Conservation (phyloP, 2,329 filamentous ascomycete species). For the Trichophyton mentagrophytes region DNA sequence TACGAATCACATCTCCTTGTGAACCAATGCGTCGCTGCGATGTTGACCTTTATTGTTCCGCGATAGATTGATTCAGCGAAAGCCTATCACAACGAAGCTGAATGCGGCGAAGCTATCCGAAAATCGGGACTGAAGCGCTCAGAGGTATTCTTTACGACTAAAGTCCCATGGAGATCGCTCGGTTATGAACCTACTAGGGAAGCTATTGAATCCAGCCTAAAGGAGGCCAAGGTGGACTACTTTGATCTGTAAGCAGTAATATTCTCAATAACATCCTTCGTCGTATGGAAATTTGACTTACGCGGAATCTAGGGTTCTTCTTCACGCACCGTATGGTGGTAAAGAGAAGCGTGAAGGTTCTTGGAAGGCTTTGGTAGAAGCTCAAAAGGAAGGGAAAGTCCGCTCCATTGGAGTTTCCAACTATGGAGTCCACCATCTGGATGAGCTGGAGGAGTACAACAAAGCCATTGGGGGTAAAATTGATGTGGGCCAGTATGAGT, state of each 20-base stretch:
- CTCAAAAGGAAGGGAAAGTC: slow-evolving; percentile 26
- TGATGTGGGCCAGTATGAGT: slow-evolving; percentile 75
- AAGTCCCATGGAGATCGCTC: slow-evolving; percentile 41
- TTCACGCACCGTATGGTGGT: slow-evolving; percentile 30
- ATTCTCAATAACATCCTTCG: background rate
- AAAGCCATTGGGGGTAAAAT: slow-evolving; percentile 48
- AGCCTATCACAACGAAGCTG: slow-evolving; percentile 46
- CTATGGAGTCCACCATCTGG: slow-evolving; percentile 28
- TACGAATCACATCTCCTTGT: background rate
- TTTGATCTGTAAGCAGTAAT: slow-evolving; percentile 49
- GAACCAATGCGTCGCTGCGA: background rate
- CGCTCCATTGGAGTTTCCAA: slow-evolving; percentile 32
- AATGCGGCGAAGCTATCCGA: slow-evolving; percentile 41
- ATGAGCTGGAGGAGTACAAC: slow-evolving; percentile 31
- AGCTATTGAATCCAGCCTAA: slow-evolving; percentile 51
- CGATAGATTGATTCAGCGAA: slow-evolving; percentile 45
- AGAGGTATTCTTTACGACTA: slow-evolving; percentile 51
- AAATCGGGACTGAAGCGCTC: slow-evolving; percentile 41
- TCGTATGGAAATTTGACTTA: background rate
- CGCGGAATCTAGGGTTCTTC: slow-evolving; percentile 21
- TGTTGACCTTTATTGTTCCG: background rate
- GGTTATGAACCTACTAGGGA: slow-evolving; percentile 53
- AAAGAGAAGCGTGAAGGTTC: slow-evolving; percentile 27
- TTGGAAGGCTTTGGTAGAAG: slow-evolving; percentile 28
- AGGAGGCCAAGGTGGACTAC: slow-evolving; percentile 50